phyloP scores from a whole-genome alignment of 495 filamentous ascomycete species.

The Halenospora varia region DNA sequence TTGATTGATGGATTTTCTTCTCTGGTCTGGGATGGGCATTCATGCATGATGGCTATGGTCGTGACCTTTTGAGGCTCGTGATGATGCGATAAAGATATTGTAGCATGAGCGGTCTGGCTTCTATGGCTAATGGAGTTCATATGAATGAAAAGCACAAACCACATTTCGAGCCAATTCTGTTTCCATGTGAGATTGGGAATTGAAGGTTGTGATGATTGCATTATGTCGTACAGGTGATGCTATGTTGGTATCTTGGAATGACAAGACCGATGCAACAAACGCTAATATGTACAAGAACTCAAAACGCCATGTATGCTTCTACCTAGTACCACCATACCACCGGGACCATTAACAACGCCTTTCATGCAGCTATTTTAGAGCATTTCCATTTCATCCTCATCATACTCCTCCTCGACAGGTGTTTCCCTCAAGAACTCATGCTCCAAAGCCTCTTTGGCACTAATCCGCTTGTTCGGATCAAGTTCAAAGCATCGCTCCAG shows the following conservation, averaged over 20 bases:
- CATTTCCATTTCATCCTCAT: slow-evolving; percentile 43
- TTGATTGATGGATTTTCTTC: slow-evolving; percentile 11
- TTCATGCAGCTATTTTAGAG: slow-evolving; percentile 23
- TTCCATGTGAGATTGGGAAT: not conserved
- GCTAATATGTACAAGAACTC: slow-evolving; percentile 17
- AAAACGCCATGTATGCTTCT: slow-evolving; percentile 5
- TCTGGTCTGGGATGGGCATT: not conserved
- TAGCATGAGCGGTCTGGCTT: slow-evolving; percentile 9
- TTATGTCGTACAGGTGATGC: slow-evolving; percentile 10
- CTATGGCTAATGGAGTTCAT: slow-evolving; percentile 21
- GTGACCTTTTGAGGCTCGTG: not conserved
- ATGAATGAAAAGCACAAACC: slow-evolving; percentile 25
- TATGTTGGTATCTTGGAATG: slow-evolving; percentile 9
- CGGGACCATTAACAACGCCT: slow-evolving; percentile 4
- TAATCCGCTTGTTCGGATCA: slow-evolving; percentile 67
- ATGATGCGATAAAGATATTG: not conserved
- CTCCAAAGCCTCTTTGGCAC: slow-evolving; percentile 62
- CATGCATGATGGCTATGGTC: not conserved
- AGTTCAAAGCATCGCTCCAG: slow-evolving; percentile 65
- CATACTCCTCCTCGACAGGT: slow-evolving; percentile 24
- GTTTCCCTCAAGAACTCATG: slow-evolving; percentile 70
- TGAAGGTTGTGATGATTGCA: not conserved
- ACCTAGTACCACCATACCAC: not conserved
- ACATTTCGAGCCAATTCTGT: not conserved
- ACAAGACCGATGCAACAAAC: slow-evolving; percentile 2